A percentile compares a stretch with the other conserved stretches of the same genome.
phyloP scores from a whole-genome alignment of 2,329 filamentous ascomycete species.

The Stemphylium beticola region DNA sequence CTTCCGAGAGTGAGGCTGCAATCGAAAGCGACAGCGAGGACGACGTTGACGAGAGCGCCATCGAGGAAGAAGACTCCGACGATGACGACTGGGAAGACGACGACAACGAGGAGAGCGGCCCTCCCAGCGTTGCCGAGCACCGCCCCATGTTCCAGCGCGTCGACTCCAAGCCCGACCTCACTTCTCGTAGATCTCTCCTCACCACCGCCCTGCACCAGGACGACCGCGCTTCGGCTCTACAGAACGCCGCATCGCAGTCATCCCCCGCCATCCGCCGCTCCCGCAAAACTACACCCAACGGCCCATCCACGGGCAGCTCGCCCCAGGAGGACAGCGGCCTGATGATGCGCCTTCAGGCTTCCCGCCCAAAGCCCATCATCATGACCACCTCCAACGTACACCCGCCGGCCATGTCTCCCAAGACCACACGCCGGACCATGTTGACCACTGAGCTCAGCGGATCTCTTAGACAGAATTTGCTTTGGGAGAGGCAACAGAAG shows the following conservation, averaged over 20 bases:
- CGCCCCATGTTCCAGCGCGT: conserved; percentile 86
- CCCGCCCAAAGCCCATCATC: conserved; percentile 81
- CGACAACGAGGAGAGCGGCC: conserved; percentile 76
- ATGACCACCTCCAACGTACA: conserved; percentile 71
- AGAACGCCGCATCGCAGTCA: conserved; percentile 66
- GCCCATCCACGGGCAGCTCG: conserved; percentile 66
- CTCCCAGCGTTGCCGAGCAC: conserved; percentile 77
- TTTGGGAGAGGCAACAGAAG: conserved; percentile 96
- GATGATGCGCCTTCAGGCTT: conserved; percentile 64
- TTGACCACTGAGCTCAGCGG: conserved; percentile 80
- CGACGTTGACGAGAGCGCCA: conserved; percentile 63
- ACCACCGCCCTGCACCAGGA: conserved; percentile 87
- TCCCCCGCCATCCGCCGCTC: conserved; percentile 63
- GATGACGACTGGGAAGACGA: conserved; percentile 64
- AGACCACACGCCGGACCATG: conserved; percentile 94
- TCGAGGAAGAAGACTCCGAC: conserved; percentile 66
- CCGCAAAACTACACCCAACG: conserved; percentile 73
- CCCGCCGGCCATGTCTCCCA: conserved; percentile 82
- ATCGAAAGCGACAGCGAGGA: conserved; percentile 66
- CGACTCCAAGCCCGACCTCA: conserved; percentile 83
- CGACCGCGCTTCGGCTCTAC: conserved; percentile 72
- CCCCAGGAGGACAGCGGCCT: conserved; percentile 61
- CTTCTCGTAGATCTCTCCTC: conserved; percentile 85
- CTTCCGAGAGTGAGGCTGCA: conserved; percentile 63
- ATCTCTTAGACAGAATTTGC: conserved; percentile 85